These are phyloP conservation scores for Microbotryum scabiosae DNA, from an alignment of 1,284 basidiomycete genomes.

Conservation along the genomic window DNA sequence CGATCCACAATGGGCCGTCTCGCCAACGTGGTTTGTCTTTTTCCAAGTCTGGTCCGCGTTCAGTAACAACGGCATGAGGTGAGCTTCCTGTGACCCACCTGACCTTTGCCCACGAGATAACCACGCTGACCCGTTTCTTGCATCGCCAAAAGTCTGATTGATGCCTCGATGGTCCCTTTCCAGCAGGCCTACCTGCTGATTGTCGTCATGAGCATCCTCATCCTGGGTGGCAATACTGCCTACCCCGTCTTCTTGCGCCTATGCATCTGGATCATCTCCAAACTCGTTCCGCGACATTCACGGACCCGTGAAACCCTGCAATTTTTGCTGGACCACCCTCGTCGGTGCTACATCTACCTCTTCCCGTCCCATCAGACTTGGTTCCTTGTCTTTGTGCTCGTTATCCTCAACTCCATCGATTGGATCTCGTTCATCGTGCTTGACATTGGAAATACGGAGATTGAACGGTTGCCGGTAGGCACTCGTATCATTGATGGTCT, in stretches of 20 bases:
- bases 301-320: conserved; percentile 68
- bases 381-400: conserved; percentile 65
- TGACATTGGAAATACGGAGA: conserved; percentile 69
- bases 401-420: conserved; percentile 64
- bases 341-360: conserved; percentile 84
- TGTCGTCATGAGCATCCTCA: conserved; percentile 52
- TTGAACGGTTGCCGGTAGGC: conserved; percentile 62
- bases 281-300: conserved; percentile 54
- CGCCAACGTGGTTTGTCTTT: conserved; percentile 58
- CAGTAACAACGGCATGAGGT: conserved; percentile 68
- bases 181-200: conserved; percentile 76
- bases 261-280: conserved; percentile 58
- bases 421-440: conserved; percentile 82
- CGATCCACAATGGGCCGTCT: conserved; percentile 4
- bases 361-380: conserved; percentile 95
- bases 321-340: conserved; percentile 92
- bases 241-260: conserved; percentile 51
- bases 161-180: conserved; percentile 80
- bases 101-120: not conserved
- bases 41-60: conserved; percentile 83
- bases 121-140: not conserved
- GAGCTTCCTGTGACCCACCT: not conserved
- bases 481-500: conserved; percentile 38
- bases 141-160: conserved; percentile 50
- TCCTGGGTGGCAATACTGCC: conserved; percentile 84